Evolutionary conservation across 331 rosid species (phyloP).

Genomic region (Stylosanthes scabra): DNA sequence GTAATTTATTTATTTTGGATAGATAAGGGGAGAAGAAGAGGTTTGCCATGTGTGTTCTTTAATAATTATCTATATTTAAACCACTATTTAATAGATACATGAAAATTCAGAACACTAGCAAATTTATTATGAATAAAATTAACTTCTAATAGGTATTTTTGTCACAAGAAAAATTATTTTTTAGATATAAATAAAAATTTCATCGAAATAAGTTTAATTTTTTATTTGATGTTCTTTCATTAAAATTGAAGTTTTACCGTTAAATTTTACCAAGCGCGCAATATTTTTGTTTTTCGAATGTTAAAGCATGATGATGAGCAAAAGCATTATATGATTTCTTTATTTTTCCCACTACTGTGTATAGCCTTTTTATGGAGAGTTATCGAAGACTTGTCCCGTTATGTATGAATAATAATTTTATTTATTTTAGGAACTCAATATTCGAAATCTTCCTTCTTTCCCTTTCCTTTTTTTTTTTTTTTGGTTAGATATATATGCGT

Average conservation of each 20-base stretch:
- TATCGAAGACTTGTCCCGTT: background rate
- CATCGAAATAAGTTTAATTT: too few species aligned
- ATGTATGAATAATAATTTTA: slow-evolving; percentile 28
- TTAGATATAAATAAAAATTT: too few species aligned
- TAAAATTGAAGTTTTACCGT: slow-evolving; percentile 3
- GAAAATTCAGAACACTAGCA: too few species aligned
- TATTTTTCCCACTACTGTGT: background rate
- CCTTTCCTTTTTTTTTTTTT: slow-evolving; percentile 15
- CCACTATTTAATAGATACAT: too few species aligned
- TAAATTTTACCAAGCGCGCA: background rate
- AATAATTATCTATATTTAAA: too few species aligned
- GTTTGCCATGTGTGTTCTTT: too few species aligned
- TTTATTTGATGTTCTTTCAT: background rate
- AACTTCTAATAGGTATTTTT: too few species aligned
- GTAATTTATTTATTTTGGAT: too few species aligned
- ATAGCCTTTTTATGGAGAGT: slow-evolving; percentile 14
- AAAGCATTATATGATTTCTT: background rate
- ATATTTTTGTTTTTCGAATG: background rate
- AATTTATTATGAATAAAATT: too few species aligned
- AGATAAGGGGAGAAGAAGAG: too few species aligned
- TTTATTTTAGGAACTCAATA: slow-evolving; percentile 1
- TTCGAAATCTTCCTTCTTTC: slow-evolving; percentile 28
- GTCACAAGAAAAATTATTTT: too few species aligned
- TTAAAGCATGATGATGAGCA: slow-evolving; percentile 19
- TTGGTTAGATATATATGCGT: slow-evolving; percentile 29